Evolutionary conservation across 2,329 filamentous ascomycete species (phyloP), one percentile per base, ranked within the genome.

Genomic region (Cylindrodendrum hubeiense): DNA sequence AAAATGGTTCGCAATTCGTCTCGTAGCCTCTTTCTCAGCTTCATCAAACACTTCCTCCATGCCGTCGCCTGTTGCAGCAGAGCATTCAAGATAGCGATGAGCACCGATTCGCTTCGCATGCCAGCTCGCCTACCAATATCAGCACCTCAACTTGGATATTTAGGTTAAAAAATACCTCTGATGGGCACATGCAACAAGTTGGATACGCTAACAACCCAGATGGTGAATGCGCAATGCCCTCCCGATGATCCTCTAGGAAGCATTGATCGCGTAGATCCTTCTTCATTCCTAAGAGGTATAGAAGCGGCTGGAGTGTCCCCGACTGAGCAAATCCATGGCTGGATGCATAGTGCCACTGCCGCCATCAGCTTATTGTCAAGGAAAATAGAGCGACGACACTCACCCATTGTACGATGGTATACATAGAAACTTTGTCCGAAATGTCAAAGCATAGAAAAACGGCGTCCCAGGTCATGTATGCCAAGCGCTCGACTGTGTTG

Each of bases 401-500:
- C 66, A 81, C 79, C 80, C 80, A 81, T 54, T 77, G 74, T 1
- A 79, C 58, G 30, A 81, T 77, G 1, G 67, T 75, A 22, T 75
- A 73, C 71, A 81, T 70, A 9, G 78, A 78, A 24, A 75, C 58
- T 55, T 76, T 77, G 34, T 79, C 73, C 17, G 74, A 73, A 8
- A 81, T 71, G n/a, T 81, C 79, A 59, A 81, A 81, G 62, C 80
- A 81, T 33, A 81, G 70, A 60, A 81, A 80, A 0, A 81, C 68
- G 2, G 74, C 78, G 4, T 81, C 78, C 79, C 78, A 81, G 6
- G 69, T 46, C 13, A 81, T 77, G 63, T 80, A 80, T 21, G 76
- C 75, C 30, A 81, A 59, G 5, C 73, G 73, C 50, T 77, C 70
- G 7, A 81, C 74, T 2, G 74, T 78, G 50, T 74, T 76, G 34